These are phyloP conservation scores for Dovyalis caffra DNA, from an alignment of 345 rosid species.

Conservation along the genomic window DNA sequence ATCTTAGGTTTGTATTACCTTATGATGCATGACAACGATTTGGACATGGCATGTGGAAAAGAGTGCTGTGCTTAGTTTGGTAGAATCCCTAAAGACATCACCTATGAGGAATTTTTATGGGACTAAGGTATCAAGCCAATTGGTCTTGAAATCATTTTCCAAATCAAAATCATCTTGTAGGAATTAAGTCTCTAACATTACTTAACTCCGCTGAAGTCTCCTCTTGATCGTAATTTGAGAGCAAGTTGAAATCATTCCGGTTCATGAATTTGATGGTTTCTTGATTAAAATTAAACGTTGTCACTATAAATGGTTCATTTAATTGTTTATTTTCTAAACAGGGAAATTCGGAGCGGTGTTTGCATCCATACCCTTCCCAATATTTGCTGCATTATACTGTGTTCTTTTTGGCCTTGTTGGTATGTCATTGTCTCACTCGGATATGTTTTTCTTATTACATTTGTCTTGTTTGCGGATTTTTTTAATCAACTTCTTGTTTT, in stretches of 20 bases:
- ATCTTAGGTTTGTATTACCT: slow-evolving; percentile 22
- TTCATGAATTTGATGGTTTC: background rate
- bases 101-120: background rate
- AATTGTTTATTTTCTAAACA: slow-evolving; percentile 1
- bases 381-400: slow-evolving; percentile 27
- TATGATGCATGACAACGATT: background rate
- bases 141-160: background rate
- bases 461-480: background rate
- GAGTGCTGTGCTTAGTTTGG: background rate
- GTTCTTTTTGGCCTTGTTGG: slow-evolving; percentile 34
- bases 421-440: slow-evolving; percentile 3
- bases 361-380: slow-evolving; percentile 28
- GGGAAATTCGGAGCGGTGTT: slow-evolving; percentile 31
- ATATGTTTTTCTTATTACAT: background rate
- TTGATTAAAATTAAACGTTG: background rate
- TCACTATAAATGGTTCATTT: background rate
- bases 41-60: background rate
- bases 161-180: background rate
- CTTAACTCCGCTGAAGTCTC: background rate
- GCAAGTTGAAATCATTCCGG: background rate
- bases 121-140: background rate
- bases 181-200: background rate
- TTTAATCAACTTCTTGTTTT: background rate
- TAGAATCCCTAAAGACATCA: no score
- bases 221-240: no score